Base-by-base conservation (phyloP, 345 rosid genomes). In the Tarenaya hassleriana region DNA sequence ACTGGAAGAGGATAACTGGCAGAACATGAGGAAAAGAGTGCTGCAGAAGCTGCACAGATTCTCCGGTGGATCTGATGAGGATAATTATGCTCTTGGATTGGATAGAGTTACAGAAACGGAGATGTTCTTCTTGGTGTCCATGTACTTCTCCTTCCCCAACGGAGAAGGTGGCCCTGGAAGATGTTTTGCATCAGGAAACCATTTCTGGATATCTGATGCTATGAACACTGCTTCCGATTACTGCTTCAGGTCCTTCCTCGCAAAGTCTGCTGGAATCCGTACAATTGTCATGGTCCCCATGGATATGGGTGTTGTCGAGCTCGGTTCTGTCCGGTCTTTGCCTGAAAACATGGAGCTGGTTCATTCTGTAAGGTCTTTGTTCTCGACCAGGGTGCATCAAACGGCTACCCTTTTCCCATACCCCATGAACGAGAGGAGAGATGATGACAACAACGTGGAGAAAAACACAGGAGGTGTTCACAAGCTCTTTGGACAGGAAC, bases 91-190 rank as follows among this genome's bases (percentile, higher is more conserved):
- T 32, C 60, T 84, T 16, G 84, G 87, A 40, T 69, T 91, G 76
- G 98, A 91, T 52, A 73, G 82, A 37, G 96, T 91, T 50, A 91
- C 98, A 16, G 85, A 86, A 56, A 91, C 81, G 10, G 98, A 91
- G 88, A 75, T 92, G 77, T 80, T 88, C 75, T 92, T 81, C 63
- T 66, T 92, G 37, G 86, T 95, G 56, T 92, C 98, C 8, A 88
- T 92, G 98, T 92, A 92, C 69, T 92, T 92, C 72, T 85, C 81
- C 12, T 92, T 92, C 42, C 95, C 84, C 3, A 69, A 68, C 1
- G 98, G 90, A 18, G 80, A 84, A 72, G 96, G 96, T 0, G 95
- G 98, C 10, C 95, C 98, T 0, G 98, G 98, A 7, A 82, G 69
- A 65, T 83, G 95, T 70, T 81, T 72, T 64, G 90, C 76, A 3